phyloP scores from a whole-genome alignment of 164 flowering plant species.

The Magnolia officinalis region DNA sequence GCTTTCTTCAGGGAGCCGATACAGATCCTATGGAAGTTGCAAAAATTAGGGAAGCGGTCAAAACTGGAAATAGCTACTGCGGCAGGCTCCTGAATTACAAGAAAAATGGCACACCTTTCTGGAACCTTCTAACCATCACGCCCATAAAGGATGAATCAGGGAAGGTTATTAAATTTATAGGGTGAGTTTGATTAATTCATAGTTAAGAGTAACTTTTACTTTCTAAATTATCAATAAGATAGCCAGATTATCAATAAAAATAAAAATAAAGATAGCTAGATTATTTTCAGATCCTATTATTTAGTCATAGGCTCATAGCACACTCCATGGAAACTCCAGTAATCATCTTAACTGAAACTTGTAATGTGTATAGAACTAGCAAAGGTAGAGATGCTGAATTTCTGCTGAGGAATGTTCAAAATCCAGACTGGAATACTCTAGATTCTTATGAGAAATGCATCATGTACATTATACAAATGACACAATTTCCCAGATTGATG shows the following conservation, averaged over 20 bases:
- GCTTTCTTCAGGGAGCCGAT: conserved; percentile 89
- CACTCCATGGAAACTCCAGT: no score
- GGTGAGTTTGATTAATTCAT: conserved; percentile 35
- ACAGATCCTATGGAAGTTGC: conserved; percentile 77
- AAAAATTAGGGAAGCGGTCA: conserved; percentile 65
- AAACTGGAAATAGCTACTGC: conserved; percentile 71
- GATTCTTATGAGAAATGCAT: no score
- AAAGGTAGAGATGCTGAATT: neutral
- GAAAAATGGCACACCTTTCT: conserved; percentile 91
- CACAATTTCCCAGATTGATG: neutral
- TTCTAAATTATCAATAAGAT: neutral
- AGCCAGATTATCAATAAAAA: neutral
- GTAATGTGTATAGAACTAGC: neutral
- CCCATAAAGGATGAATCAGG: conserved; percentile 85
- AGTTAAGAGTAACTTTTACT: neutral
- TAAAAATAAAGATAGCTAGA: neutral
- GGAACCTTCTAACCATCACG: conserved; percentile 92
- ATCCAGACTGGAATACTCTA: neutral
- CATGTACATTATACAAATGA: neutral
- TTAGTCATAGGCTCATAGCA: neutral
- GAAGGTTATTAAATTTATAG: conserved; percentile 74
- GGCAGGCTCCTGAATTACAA: conserved; percentile 92
- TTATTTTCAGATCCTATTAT: neutral
- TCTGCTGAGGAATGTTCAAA: neutral
- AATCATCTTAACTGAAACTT: no score